Conservation (phyloP, 2,329 filamentous ascomycete species). For the Ceratocystis cacaofunesta region DNA sequence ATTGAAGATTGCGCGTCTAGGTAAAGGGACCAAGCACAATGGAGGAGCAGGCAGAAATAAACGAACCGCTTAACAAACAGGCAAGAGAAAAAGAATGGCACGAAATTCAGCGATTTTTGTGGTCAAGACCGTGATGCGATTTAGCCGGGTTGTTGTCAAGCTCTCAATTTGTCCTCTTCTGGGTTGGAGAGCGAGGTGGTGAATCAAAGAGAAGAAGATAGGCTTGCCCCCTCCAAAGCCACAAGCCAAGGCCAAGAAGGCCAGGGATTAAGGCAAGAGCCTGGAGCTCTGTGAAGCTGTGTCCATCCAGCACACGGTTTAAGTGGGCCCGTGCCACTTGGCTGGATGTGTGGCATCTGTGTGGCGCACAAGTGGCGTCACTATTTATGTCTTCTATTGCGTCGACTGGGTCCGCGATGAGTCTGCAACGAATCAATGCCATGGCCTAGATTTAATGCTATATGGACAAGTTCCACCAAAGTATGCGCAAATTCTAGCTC, state of each 20-base stretch:
- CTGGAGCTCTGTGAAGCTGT: not conserved
- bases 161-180: slow-evolving; percentile 4
- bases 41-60: no score
- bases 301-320: not conserved
- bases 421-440: not conserved
- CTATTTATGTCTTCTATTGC: not conserved
- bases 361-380: not conserved
- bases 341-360: not conserved
- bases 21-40: no score
- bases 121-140: not conserved
- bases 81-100: no score
- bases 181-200: no score
- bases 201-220: no score
- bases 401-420: not conserved
- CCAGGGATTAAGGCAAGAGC: not conserved
- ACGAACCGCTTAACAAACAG: no score
- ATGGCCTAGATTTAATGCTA: not conserved
- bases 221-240: not conserved
- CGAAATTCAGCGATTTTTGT: not conserved
- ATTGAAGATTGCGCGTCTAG: no score
- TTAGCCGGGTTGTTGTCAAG: not conserved
- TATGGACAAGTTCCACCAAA: not conserved
- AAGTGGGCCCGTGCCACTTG: not conserved
- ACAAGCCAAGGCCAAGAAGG: no score
- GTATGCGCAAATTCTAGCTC: not conserved